Evolutionary conservation across 1,284 basidiomycete genomes (phyloP).

Genomic region (Polyporus tsugae): DNA sequence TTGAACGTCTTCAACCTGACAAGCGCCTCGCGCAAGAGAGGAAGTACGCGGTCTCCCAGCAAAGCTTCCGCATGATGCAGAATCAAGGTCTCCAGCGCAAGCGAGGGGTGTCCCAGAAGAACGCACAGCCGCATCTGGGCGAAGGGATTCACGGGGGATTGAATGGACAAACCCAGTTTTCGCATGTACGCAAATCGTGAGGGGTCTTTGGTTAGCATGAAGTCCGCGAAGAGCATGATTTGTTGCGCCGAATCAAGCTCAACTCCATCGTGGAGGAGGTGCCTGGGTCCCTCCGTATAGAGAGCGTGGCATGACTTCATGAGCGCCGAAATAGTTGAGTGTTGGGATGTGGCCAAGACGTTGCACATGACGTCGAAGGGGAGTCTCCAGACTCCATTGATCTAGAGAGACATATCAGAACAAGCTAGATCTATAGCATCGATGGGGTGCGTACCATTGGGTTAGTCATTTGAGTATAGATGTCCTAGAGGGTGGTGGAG

Average conservation of each 20-base stretch:
- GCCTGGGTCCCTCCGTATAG: slow-evolving; percentile 11
- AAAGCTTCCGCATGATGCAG: not conserved
- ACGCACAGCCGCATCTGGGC: not conserved
- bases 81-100: not conserved
- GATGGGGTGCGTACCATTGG: too few species aligned
- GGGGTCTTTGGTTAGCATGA: not conserved
- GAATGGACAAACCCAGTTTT: not conserved
- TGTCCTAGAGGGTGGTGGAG: too few species aligned
- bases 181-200: not conserved
- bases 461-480: too few species aligned
- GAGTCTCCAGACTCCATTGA: not conserved
- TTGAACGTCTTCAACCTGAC: not conserved
- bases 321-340: slow-evolving; percentile 2
- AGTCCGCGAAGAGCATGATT: not conserved
- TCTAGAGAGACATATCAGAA: not conserved
- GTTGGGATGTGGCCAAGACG: slow-evolving; percentile 2
- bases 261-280: slow-evolving; percentile 15
- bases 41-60: not conserved
- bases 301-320: slow-evolving; percentile 12
- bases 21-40: not conserved
- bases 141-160: not conserved
- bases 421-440: too few species aligned
- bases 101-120: not conserved
- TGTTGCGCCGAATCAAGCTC: not conserved
- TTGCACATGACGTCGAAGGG: slow-evolving; percentile 12